phyloP scores from a whole-genome alignment of 768 basidiomycete species.

The Serendipita sp. region DNA sequence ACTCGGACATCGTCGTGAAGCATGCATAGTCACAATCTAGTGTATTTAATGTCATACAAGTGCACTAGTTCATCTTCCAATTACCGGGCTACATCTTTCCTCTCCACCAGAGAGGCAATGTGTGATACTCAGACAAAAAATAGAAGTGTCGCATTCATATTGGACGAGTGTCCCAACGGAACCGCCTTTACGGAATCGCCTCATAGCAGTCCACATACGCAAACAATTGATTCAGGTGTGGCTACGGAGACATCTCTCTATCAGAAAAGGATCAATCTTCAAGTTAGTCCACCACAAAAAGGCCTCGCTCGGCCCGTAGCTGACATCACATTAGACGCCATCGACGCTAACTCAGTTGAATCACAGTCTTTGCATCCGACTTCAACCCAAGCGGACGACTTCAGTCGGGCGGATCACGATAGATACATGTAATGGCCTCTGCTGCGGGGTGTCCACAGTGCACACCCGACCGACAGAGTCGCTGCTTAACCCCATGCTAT shows the following conservation, averaged over 20 bases:
- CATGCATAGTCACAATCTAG: too few relatives aligned
- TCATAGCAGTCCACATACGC: neutral
- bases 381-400: neutral
- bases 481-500: constrained; percentile 12
- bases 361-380: neutral
- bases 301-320: neutral
- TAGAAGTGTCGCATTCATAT: constrained; percentile 72
- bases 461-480: constrained; percentile 11
- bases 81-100: too few relatives aligned
- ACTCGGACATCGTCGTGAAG: too few relatives aligned
- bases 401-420: neutral
- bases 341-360: neutral
- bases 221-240: neutral
- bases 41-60: too few relatives aligned
- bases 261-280: neutral
- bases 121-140: constrained; percentile 56
- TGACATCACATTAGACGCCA: neutral
- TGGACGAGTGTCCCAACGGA: neutral
- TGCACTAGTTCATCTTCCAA: too few relatives aligned
- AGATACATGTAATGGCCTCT: neutral
- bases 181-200: neutral
- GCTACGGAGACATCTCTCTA: neutral
- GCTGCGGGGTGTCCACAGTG: constrained; percentile 32
- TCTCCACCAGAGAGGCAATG: constrained; percentile 43
- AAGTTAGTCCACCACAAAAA: neutral